These are phyloP conservation scores for Yarrowia sp. DNA, from an alignment of 805 yeast genomes.

Conservation along the genomic window DNA sequence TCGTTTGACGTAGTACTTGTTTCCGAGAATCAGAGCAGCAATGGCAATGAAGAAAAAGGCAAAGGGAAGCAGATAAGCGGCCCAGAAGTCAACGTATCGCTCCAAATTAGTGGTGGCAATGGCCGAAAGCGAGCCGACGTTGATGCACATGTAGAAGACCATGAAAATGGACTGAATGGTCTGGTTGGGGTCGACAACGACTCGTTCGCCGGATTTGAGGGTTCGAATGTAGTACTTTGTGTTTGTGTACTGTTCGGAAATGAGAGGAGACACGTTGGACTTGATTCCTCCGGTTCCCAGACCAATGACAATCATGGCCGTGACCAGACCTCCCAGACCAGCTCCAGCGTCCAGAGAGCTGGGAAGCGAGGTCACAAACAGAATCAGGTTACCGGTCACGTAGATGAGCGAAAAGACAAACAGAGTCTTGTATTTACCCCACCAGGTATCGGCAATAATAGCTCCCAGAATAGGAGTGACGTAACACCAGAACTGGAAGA, in stretches of 20 bases:
- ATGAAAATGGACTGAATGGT: slow-evolving; percentile 72
- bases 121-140: slow-evolving; percentile 69
- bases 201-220: slow-evolving; percentile 59
- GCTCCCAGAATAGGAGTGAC: slow-evolving; percentile 78
- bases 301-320: slow-evolving; percentile 60
- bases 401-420: slow-evolving; percentile 57
- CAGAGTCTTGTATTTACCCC: slow-evolving; percentile 71
- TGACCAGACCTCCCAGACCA: slow-evolving; percentile 61
- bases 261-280: slow-evolving; percentile 68
- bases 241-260: slow-evolving; percentile 70
- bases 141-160: slow-evolving; percentile 73
- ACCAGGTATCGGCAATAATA: slow-evolving; percentile 66
- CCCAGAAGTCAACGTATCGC: slow-evolving; percentile 54
- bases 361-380: slow-evolving; percentile 69
- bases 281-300: slow-evolving; percentile 80
- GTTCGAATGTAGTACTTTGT: slow-evolving; percentile 57
- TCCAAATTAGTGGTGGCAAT: slow-evolving; percentile 76
- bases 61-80: slow-evolving; percentile 70
- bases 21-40: slow-evolving; percentile 50
- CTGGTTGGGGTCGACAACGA: slow-evolving; percentile 64
- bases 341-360: slow-evolving; percentile 48
- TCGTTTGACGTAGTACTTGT: slow-evolving; percentile 51
- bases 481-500: slow-evolving; percentile 78
- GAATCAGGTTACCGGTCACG: slow-evolving; percentile 57
- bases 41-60: slow-evolving; percentile 63